These are phyloP conservation scores for Beauveria brongniartii DNA, from an alignment of 2,329 filamentous ascomycete species.

Conservation along the genomic window DNA sequence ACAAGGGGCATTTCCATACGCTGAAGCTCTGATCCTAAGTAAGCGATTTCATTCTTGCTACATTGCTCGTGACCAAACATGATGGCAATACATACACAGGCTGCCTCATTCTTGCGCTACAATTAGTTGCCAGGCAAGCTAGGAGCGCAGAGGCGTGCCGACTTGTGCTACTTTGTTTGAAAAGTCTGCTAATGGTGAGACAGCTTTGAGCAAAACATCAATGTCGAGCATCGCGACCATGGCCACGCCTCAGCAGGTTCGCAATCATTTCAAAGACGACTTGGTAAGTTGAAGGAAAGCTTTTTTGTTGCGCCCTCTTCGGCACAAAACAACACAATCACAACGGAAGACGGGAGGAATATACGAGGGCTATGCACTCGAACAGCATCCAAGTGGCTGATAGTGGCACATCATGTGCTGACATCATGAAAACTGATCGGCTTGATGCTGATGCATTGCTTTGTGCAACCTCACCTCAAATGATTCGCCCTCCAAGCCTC, in stretches of 20 bases:
- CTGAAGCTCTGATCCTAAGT: neutral
- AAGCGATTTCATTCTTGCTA: neutral
- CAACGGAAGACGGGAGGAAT: neutral
- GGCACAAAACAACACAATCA: neutral
- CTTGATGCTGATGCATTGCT: neutral
- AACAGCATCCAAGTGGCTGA: neutral
- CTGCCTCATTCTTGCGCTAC: neutral
- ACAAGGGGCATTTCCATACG: neutral
- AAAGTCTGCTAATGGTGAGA: neutral
- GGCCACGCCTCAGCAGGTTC: conserved; percentile 22
- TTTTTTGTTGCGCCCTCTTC: conserved; percentile 6
- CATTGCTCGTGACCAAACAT: neutral
- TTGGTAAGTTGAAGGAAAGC: conserved; percentile 20
- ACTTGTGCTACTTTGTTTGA: neutral
- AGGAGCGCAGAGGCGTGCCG: neutral
- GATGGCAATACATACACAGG: neutral
- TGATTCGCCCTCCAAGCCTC: neutral
- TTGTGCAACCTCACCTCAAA: neutral
- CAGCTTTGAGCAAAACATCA: neutral
- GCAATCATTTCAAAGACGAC: conserved; percentile 24
- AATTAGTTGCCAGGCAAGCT: neutral
- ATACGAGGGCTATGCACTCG: neutral
- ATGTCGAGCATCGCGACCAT: conserved; percentile 21
- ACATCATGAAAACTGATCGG: neutral
- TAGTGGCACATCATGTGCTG: neutral